Conservation (phyloP, 257 asterid species). For the Ajuga chamaepitys region DNA sequence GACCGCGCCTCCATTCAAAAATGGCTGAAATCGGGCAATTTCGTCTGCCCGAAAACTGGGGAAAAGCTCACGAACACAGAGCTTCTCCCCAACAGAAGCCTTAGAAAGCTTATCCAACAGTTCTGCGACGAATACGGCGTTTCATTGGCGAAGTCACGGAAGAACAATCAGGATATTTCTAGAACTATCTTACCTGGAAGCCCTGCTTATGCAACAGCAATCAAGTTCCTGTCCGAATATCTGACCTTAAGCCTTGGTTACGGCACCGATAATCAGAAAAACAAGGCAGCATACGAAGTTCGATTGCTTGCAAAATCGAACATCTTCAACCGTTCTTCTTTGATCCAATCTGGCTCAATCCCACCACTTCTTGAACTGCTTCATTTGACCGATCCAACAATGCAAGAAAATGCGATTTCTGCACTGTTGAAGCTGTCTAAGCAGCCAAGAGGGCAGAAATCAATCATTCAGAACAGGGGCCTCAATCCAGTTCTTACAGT, state of each 20-base stretch:
- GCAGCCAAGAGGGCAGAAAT: conserved; percentile 48
- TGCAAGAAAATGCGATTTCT: conserved; percentile 57
- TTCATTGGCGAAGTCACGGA: conserved; percentile 44
- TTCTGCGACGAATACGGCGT: conserved; percentile 56
- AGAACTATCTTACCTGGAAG: conserved; percentile 54
- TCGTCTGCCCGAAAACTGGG: conserved; percentile 69
- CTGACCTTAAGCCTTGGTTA: conserved; percentile 36
- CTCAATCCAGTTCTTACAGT: conserved; percentile 28
- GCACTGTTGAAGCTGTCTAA: conserved; percentile 64
- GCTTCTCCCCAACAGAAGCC: conserved; percentile 45
- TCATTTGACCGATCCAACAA: conserved; percentile 24
- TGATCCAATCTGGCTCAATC: conserved; percentile 45
- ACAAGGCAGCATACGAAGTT: conserved; percentile 61
- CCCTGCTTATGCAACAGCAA: conserved; percentile 47
- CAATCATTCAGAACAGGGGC: conserved; percentile 39
- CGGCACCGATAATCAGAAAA: conserved; percentile 39
- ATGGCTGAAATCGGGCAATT: conserved; percentile 67
- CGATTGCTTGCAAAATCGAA: conserved; percentile 63
- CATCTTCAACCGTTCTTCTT: conserved; percentile 42
- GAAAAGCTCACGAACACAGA: conserved; percentile 40
- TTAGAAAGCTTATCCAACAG: conserved; percentile 51
- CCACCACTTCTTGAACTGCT: conserved; percentile 44
- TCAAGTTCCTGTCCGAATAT: conserved; percentile 40
- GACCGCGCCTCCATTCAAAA: conserved; percentile 63
- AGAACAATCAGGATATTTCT: conserved; percentile 43